These are phyloP conservation scores for Ettlia oleoabundans DNA, from an alignment of 139 green algal species.

Conservation along the genomic window DNA sequence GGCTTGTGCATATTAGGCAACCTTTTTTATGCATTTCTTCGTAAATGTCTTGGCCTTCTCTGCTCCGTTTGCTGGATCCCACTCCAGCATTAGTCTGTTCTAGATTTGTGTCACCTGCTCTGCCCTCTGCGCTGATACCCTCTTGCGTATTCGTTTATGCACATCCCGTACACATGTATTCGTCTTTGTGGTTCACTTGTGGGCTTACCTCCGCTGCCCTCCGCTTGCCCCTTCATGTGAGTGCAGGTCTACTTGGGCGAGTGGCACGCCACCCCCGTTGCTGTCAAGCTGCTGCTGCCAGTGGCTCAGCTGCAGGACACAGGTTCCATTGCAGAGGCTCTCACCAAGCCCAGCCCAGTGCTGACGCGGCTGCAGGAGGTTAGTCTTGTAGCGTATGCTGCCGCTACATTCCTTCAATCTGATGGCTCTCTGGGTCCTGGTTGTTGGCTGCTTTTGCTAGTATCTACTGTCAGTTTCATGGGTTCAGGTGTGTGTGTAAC, in stretches of 20 bases:
- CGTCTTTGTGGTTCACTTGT: neutral
- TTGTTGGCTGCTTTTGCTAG: neutral
- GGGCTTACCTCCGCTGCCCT: neutral
- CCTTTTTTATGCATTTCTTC: no score
- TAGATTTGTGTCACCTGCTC: no score
- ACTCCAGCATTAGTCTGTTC: no score
- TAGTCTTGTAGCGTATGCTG: neutral
- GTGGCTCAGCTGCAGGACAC: neutral
- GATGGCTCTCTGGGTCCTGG: neutral
- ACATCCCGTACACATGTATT: no score
- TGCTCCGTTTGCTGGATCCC: no score
- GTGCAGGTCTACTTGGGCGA: slow-evolving; percentile 56
- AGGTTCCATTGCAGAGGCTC: neutral
- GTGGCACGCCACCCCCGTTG: slow-evolving; percentile 62
- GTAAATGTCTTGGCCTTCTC: no score
- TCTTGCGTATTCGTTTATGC: no score
- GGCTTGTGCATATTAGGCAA: no score
- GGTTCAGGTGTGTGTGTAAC: no score
- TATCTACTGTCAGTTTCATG: no score
- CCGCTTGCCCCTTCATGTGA: neutral
- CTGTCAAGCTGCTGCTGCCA: slow-evolving; percentile 60
- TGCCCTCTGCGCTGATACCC: no score
- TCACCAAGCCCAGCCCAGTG: neutral
- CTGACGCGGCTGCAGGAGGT: neutral
- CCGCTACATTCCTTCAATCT: neutral